Base-by-base conservation (phyloP, 208 protist species). In the Perkinsela sp. region DNA sequence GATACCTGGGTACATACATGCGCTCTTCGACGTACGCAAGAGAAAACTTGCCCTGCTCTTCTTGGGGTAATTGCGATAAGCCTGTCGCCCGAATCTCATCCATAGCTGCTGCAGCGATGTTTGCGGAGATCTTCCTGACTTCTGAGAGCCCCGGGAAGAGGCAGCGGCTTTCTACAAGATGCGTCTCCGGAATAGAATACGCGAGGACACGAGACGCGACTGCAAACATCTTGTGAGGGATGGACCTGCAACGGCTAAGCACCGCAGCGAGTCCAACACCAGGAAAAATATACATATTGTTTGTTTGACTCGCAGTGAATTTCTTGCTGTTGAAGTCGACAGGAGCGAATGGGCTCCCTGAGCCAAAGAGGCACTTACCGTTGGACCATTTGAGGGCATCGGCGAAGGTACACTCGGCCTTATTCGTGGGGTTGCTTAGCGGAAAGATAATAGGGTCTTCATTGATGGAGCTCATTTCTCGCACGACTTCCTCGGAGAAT, bases 261-360 rank as follows among this genome's bases (percentile, higher is more conserved):
- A 72, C 29, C 16, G 76, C 69, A 31, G 88, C 95, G 28, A 96
- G 83, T 48, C 89, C 94, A 29, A 97, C 68, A 57, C 92, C 94
- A 29, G 92, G 92, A 81, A 96, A 96, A 67, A 95, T 83, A 75
- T 92, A 91, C 66, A 96, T 85, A 80, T 97, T 97, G 81, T 97
- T 97, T 48, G 90, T 92, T 80, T 98, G 95, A 57, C 87, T 85
- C 29, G 91, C 87, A 30, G 73, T 68, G 40, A 88, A 70, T 1
- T 76, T 83, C 67, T 83, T 83, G 69, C 88, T 91, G 57, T 94
- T 78, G 32, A 89, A 73, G 2, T 75, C 77, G n/a, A 90, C 86
- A 30, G 82, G 76, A 1, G 81, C 79, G 78, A 97, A 98, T 48
- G 95, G 95, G 68, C 84, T 93, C 68, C 95, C 95, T 30, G 83